Conservation (phyloP, 2,329 filamentous ascomycete genomes). For the Mycogone perniciosa region DNA sequence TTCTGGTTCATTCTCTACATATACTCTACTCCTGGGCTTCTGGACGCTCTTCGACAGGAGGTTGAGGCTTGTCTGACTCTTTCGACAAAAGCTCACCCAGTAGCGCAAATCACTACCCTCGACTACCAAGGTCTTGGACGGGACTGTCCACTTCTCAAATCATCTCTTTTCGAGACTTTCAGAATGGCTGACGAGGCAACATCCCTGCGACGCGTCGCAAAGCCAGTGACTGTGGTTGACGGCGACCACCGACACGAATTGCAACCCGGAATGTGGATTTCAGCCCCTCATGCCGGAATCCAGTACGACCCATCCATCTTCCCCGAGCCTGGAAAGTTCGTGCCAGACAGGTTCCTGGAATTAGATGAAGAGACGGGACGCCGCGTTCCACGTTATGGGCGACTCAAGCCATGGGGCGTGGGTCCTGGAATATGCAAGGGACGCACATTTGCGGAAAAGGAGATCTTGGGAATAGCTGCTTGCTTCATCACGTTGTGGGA, state of each 20-base stretch:
- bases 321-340: slow-evolving; percentile 14
- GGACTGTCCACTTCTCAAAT: slow-evolving; percentile 18
- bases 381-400: slow-evolving; percentile 15
- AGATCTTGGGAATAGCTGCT: slow-evolving; percentile 13
- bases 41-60: slow-evolving; percentile 14
- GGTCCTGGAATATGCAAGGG: slow-evolving; percentile 20
- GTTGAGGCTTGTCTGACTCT: slow-evolving; percentile 11
- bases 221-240: slow-evolving; percentile 13
- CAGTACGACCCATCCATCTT: slow-evolving; percentile 16
- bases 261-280: slow-evolving; percentile 16
- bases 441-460: slow-evolving; percentile 21
- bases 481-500: slow-evolving; percentile 7
- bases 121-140: slow-evolving; percentile 1
- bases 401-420: slow-evolving; percentile 18
- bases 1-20: slow-evolving; percentile 18
- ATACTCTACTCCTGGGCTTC: slow-evolving; percentile 13
- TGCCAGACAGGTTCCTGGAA: slow-evolving; percentile 18
- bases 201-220: slow-evolving; percentile 16
- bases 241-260: slow-evolving; percentile 13
- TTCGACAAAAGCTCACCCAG: neutral
- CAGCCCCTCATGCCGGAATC: slow-evolving; percentile 13
- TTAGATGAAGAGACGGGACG: slow-evolving; percentile 2
- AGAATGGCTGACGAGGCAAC: slow-evolving; percentile 16
- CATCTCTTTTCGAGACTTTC: slow-evolving; percentile 19
- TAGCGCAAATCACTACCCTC: slow-evolving; percentile 8